Conservation (phyloP, 2,329 filamentous ascomycete genomes). For the Knufia fluminis region DNA sequence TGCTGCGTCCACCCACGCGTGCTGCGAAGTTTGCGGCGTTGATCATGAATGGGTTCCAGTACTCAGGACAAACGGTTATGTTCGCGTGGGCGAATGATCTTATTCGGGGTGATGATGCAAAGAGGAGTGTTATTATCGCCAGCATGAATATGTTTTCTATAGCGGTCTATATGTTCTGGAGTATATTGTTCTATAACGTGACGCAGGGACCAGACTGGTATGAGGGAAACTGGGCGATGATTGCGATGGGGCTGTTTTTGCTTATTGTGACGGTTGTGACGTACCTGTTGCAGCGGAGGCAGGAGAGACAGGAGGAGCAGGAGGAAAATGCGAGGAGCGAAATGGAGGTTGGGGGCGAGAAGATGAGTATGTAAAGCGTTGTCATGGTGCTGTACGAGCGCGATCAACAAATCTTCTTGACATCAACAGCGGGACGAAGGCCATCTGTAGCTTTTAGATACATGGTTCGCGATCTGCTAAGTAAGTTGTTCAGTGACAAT, state of each 20-base stretch:
- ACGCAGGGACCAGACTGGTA: conserved; percentile 14
- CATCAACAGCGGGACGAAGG: too few species aligned
- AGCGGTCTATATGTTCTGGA: conserved; percentile 19
- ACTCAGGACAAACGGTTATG: conserved; percentile 17
- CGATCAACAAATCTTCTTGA: too few species aligned
- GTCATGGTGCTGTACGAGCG: too few species aligned
- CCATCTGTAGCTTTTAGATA: too few species aligned
- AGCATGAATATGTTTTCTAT: conserved; percentile 19
- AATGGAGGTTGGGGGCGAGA: not conserved
- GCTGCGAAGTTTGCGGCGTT: conserved; percentile 13
- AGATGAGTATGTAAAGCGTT: not conserved
- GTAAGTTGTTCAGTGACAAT: too few species aligned
- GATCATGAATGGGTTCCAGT: conserved; percentile 18
- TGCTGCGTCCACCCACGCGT: conserved; percentile 11
- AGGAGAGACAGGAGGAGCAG: conserved; percentile 6
- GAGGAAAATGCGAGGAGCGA: not conserved
- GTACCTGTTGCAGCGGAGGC: conserved; percentile 4
- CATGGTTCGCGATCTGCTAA: too few species aligned
- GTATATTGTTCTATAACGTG: conserved; percentile 19
- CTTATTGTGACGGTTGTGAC: conserved; percentile 5
- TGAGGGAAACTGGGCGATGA: conserved; percentile 13
- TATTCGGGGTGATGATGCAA: conserved; percentile 15
- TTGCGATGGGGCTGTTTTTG: conserved; percentile 10
- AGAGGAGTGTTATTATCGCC: conserved; percentile 15
- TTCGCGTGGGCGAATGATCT: conserved; percentile 20